Percentiles rank a stretch among this genome's conserved stretches.
Conservation (phyloP, 2,329 filamentous ascomycete genomes). For the Aspergillus fijiensis region DNA sequence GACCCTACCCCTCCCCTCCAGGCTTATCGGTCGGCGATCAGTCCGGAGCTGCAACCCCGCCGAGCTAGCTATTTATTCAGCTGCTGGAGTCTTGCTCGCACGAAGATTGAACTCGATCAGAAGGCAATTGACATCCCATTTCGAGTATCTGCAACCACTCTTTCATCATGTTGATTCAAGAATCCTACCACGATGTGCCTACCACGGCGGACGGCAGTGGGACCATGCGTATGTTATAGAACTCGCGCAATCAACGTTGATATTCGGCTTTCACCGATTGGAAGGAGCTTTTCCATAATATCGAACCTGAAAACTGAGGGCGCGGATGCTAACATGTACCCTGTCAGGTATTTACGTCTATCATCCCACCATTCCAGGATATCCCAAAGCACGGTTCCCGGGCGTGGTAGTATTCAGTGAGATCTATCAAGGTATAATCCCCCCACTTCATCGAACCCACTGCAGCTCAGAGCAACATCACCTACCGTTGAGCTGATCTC, state of each 20-base stretch:
- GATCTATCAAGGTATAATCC: slow-evolving; percentile 79
- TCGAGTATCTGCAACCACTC: not conserved
- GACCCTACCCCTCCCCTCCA: not conserved
- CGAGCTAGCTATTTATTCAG: not conserved
- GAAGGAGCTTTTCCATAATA: not conserved
- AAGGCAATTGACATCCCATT: not conserved
- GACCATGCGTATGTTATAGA: slow-evolving; percentile 35
- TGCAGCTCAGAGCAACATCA: not conserved
- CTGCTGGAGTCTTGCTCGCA: not conserved
- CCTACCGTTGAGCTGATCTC: not conserved
- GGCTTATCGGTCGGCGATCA: not conserved
- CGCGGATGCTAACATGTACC: not conserved
- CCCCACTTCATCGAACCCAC: too few species aligned
- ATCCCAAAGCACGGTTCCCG: slow-evolving; percentile 85
- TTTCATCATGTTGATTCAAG: slow-evolving; percentile 37
- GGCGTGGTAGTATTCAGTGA: slow-evolving; percentile 88
- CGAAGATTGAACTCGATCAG: not conserved
- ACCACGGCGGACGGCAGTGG: slow-evolving; percentile 40
- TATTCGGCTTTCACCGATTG: not conserved
- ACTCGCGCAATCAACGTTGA: not conserved
- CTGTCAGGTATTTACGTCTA: slow-evolving; percentile 78
- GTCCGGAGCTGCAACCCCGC: not conserved
- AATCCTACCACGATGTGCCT: slow-evolving; percentile 38
- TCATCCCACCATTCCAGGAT: slow-evolving; percentile 79
- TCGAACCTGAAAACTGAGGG: not conserved